Evolutionary conservation across 2,329 filamentous ascomycete species (phyloP).

Genomic region (Rhynchosporium graminicola): DNA sequence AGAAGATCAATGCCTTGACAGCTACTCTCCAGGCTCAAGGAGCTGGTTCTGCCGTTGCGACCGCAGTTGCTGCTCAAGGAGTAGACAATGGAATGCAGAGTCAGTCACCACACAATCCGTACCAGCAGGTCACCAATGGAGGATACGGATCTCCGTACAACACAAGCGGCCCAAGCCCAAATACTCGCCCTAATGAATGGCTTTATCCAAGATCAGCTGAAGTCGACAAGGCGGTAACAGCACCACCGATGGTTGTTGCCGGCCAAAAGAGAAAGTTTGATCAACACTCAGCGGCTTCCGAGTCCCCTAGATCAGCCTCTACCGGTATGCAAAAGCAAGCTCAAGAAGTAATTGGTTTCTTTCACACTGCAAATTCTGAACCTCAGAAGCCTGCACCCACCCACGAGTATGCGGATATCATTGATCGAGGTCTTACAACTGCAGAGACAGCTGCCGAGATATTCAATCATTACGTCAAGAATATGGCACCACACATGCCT

Average conservation of each 20-base stretch:
- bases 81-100: slow-evolving; percentile 5
- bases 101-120: slow-evolving; percentile 31
- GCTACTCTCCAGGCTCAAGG: slow-evolving; percentile 41
- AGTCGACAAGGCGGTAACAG: slow-evolving; percentile 30
- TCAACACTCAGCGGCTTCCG: slow-evolving; percentile 25
- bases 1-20: slow-evolving; percentile 46
- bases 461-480: slow-evolving; percentile 58
- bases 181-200: slow-evolving; percentile 34
- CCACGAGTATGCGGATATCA: slow-evolving; percentile 44
- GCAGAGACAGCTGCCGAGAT: slow-evolving; percentile 56
- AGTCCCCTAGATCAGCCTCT: slow-evolving; percentile 11
- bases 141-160: slow-evolving; percentile 33
- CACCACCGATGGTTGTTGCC: slow-evolving; percentile 40
- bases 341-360: slow-evolving; percentile 15
- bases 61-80: neutral
- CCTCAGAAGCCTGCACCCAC: slow-evolving; percentile 20
- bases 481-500: slow-evolving; percentile 63
- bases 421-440: slow-evolving; percentile 61
- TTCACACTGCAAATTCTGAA: neutral
- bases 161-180: slow-evolving; percentile 27
- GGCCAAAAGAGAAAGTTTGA: slow-evolving; percentile 42
- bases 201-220: slow-evolving; percentile 35
- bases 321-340: slow-evolving; percentile 7
- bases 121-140: slow-evolving; percentile 41
- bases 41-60: slow-evolving; percentile 21